phyloP scores from a whole-genome alignment of 768 basidiomycete genomes.

The Filobasidium wieringae region DNA sequence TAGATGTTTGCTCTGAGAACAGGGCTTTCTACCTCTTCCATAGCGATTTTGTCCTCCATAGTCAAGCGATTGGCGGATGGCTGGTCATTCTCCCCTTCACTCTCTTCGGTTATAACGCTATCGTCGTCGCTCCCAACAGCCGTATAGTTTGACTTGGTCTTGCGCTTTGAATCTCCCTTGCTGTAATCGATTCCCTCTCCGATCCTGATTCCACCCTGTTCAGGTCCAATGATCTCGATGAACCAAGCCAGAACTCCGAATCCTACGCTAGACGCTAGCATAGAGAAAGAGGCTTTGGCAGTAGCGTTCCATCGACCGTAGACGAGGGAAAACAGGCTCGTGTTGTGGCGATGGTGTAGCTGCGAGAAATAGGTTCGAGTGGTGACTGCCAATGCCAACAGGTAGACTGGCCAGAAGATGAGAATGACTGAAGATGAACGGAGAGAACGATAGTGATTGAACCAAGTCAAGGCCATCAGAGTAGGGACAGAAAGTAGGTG shows the following conservation, averaged over 20 bases:
- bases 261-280: constrained; percentile 27
- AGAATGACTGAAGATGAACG: constrained; percentile 61
- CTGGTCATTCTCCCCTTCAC: constrained; percentile 2
- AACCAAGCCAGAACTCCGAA: constrained; percentile 47
- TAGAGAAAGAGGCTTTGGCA: constrained; percentile 15
- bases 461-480: constrained; percentile 48
- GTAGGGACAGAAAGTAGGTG: constrained; percentile 49
- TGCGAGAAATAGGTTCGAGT: constrained; percentile 45
- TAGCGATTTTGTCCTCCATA: constrained; percentile 20
- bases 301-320: neutral
- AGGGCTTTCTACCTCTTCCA: constrained; percentile 50
- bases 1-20: constrained; percentile 66
- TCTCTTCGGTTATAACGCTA: constrained; percentile 20
- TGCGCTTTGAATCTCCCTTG: neutral
- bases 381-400: constrained; percentile 47
- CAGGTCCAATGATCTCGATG: constrained; percentile 62
- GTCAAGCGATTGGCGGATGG: constrained; percentile 14
- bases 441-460: constrained; percentile 60
- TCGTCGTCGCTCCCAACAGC: constrained; percentile 28
- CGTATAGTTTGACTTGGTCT: constrained; percentile 24
- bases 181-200: constrained; percentile 16
- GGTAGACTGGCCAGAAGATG: constrained; percentile 69
- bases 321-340: neutral
- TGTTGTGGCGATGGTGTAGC: constrained; percentile 23
- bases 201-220: constrained; percentile 37